Percentiles rank a stretch among this genome's conserved stretches.
These are phyloP conservation scores for Thalassiosira livingstoniorum DNA, from an alignment of 352 stramenopile genomes.

Conservation along the genomic window DNA sequence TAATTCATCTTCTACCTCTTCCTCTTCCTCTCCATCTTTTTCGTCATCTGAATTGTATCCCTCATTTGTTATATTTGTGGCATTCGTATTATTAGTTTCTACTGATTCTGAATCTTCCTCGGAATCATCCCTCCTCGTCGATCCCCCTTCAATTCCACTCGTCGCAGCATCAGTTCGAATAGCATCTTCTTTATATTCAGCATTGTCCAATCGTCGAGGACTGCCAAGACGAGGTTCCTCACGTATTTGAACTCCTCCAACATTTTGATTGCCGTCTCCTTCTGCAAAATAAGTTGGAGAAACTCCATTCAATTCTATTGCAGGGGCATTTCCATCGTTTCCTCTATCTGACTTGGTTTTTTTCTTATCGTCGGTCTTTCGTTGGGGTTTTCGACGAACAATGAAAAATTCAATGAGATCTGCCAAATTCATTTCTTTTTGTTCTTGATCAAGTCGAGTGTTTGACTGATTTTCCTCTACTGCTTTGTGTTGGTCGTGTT, in stretches of 20 bases:
- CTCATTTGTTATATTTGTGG: constrained; percentile 13
- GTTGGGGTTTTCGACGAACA: constrained; percentile 15
- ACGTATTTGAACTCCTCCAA: too few species aligned
- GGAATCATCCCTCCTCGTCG: neutral
- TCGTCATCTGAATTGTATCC: constrained; percentile 53
- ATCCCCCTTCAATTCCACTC: neutral
- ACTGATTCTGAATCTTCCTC: constrained; percentile 22
- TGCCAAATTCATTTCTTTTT: neutral
- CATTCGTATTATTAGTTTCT: constrained; percentile 6
- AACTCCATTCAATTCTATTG: too few species aligned
- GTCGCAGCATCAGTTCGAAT: neutral
- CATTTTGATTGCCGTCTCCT: too few species aligned
- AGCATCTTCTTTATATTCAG: too few species aligned
- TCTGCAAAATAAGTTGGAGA: too few species aligned
- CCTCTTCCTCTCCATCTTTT: constrained; percentile 43
- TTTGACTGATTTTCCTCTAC: neutral
- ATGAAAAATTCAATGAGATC: constrained; percentile 41
- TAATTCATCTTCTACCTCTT: constrained; percentile 39
- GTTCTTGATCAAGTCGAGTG: too few species aligned
- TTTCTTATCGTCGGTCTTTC: neutral
- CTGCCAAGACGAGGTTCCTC: too few species aligned
- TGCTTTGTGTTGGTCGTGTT: neutral
- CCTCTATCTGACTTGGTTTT: neutral
- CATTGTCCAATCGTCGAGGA: too few species aligned
- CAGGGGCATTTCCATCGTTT: neutral